A percentile compares a stretch with the other conserved stretches of the same genome.
phyloP scores from a whole-genome alignment of 2,329 filamentous ascomycete species.

The Trichoderma afroharzianum region DNA sequence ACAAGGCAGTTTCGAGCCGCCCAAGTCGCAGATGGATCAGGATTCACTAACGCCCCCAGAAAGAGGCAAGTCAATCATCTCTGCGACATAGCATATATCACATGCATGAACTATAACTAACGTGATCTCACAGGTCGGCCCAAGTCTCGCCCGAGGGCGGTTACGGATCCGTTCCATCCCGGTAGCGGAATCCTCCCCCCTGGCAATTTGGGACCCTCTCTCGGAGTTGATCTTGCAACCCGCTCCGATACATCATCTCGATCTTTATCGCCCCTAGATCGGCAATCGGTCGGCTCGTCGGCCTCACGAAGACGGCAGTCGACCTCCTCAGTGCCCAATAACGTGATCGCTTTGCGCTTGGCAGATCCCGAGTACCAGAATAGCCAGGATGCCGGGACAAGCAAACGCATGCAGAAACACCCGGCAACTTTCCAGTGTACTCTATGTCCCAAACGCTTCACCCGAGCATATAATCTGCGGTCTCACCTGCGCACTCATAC shows the following conservation, averaged over 20 bases:
- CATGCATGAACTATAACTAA: conserved; percentile 15
- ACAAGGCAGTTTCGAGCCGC: conserved; percentile 39
- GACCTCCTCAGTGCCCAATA: conserved; percentile 60
- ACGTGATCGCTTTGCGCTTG: conserved; percentile 77
- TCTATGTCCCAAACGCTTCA: conserved; percentile 93
- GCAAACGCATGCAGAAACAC: conserved; percentile 92
- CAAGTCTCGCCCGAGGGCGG: conserved; percentile 49
- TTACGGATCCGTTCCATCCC: conserved; percentile 58
- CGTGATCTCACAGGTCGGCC: conserved; percentile 39
- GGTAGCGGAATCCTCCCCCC: conserved; percentile 35
- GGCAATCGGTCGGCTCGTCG: conserved; percentile 39
- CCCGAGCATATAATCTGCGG: conserved; percentile 90
- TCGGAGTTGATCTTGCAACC: conserved; percentile 42
- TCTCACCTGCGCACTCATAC: conserved; percentile 96
- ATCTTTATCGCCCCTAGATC: conserved; percentile 58
- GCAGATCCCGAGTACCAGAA: conserved; percentile 83
- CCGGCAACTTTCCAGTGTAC: conserved; percentile 95
- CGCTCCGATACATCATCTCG: conserved; percentile 49
- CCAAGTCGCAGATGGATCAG: conserved; percentile 62
- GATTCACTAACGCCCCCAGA: conserved; percentile 84
- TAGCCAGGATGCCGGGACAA: conserved; percentile 54
- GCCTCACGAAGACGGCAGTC: conserved; percentile 51
- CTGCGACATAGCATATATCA: background rate
- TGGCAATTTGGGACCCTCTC: conserved; percentile 48
- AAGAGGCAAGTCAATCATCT: conserved; percentile 46